Conservation (phyloP, 805 yeast genomes). For the Candida sakaeoensis region DNA sequence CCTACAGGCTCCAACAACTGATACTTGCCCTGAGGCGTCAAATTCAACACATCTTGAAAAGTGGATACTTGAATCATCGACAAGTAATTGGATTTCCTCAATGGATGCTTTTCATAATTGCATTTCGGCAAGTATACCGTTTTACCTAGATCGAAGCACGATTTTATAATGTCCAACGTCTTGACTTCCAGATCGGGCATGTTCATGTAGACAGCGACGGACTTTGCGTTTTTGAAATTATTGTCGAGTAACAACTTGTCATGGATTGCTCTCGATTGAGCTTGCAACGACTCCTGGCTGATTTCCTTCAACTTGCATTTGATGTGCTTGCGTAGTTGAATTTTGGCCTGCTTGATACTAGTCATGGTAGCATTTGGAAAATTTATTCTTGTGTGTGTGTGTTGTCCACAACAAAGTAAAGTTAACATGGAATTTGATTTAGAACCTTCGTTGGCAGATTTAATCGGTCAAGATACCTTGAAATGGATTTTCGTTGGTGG, state of each 20-base stretch:
- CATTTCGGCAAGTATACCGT: constrained; percentile 59
- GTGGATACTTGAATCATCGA: constrained; percentile 52
- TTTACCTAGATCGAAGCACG: constrained; percentile 49
- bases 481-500: constrained; percentile 99
- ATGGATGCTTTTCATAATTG: constrained; percentile 22
- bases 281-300: constrained; percentile 12
- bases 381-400: neutral
- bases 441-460: constrained; percentile 69
- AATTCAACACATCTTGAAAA: constrained; percentile 36
- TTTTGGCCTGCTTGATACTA: constrained; percentile 5
- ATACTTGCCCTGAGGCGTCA: constrained; percentile 68
- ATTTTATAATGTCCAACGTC: constrained; percentile 51
- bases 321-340: constrained; percentile 20
- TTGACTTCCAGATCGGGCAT: constrained; percentile 71
- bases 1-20: constrained; percentile 61
- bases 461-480: constrained; percentile 60
- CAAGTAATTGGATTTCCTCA: constrained; percentile 40
- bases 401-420: constrained; percentile 6
- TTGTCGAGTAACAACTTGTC: constrained; percentile 19
- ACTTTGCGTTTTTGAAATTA: constrained; percentile 41
- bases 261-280: constrained; percentile 25
- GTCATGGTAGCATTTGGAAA: neutral
- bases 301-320: constrained; percentile 19
- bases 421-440: constrained; percentile 51
- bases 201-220: constrained; percentile 68